phyloP scores from a whole-genome alignment of 2,329 filamentous ascomycete genomes.

The Aspergillus hortae region DNA sequence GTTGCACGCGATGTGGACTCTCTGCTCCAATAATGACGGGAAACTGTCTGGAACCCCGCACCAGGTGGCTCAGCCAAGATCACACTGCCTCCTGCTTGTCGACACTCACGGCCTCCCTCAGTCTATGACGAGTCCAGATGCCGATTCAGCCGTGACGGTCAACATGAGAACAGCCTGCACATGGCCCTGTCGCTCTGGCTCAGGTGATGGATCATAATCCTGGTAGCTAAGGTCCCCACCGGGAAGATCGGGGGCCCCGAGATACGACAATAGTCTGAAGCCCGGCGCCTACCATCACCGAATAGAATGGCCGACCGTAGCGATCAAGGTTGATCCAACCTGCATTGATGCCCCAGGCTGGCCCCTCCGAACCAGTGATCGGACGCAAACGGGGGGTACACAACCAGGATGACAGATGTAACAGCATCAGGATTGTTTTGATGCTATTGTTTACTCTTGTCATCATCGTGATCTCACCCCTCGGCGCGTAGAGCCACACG shows the following conservation, averaged over 20 bases:
- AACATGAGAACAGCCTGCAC: slow-evolving; percentile 1
- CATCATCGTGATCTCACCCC: not conserved
- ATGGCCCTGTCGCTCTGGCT: slow-evolving; percentile 9
- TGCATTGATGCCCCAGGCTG: not conserved
- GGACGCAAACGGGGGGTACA: not conserved
- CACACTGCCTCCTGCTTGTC: not conserved
- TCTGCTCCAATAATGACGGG: slow-evolving; percentile 13
- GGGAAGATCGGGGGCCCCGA: slow-evolving; percentile 12
- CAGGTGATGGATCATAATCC: slow-evolving; percentile 8
- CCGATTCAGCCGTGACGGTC: not conserved
- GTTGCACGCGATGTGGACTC: slow-evolving; percentile 8
- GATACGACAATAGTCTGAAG: slow-evolving; percentile 6
- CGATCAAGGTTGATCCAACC: slow-evolving; percentile 3
- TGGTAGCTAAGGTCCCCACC: slow-evolving; percentile 3
- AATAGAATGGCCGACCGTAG: slow-evolving; percentile 7
- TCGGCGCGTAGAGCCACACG: not conserved
- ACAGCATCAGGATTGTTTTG: not conserved
- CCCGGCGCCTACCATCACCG: slow-evolving; percentile 3
- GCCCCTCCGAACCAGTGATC: not conserved
- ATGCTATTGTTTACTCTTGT: not conserved
- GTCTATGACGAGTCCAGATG: not conserved
- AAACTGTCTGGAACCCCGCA: slow-evolving; percentile 15
- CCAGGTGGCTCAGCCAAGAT: slow-evolving; percentile 2
- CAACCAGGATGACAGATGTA: not conserved
- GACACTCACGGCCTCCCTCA: not conserved